A percentile compares a stretch with the other conserved stretches of the same genome.
These are phyloP conservation scores for Cladophialophora psammophila DNA, from an alignment of 2,329 filamentous ascomycete genomes.

Conservation along the genomic window DNA sequence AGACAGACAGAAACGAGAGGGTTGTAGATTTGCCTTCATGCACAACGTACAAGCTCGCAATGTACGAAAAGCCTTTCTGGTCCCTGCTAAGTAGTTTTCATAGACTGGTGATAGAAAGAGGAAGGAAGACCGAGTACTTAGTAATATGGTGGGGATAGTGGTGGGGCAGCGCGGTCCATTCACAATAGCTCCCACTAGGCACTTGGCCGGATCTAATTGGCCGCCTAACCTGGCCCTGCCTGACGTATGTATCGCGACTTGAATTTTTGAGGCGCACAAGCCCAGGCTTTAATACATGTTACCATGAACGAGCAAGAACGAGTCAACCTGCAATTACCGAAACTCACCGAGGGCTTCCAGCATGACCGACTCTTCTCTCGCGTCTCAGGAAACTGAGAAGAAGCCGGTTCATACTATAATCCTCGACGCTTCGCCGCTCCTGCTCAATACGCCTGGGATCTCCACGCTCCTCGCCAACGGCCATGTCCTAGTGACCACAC, in stretches of 20 bases:
- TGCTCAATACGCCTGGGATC: conserved; percentile 88
- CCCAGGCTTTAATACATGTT: background rate
- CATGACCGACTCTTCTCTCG: conserved; percentile 9
- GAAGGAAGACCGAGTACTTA: no score
- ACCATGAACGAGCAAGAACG: background rate
- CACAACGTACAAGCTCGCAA: no score
- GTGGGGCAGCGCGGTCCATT: no score
- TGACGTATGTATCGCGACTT: background rate
- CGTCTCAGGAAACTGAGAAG: conserved; percentile 29
- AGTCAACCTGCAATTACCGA: background rate
- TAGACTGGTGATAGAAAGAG: no score
- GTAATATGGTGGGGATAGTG: no score
- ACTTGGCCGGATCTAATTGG: no score
- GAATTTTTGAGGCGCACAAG: background rate
- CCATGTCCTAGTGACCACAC: conserved; percentile 80
- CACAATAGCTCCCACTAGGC: no score
- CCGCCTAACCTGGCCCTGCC: no score
- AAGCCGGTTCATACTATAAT: conserved; percentile 85
- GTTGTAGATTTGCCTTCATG: no score
- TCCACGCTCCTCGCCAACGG: conserved; percentile 81
- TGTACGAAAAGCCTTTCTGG: no score
- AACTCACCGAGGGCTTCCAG: background rate
- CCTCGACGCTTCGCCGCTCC: conserved; percentile 89
- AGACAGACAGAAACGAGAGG: background rate
- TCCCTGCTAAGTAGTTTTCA: no score